phyloP scores from a whole-genome alignment of 306 rosid genomes.

The Hippophae rhamnoides region DNA sequence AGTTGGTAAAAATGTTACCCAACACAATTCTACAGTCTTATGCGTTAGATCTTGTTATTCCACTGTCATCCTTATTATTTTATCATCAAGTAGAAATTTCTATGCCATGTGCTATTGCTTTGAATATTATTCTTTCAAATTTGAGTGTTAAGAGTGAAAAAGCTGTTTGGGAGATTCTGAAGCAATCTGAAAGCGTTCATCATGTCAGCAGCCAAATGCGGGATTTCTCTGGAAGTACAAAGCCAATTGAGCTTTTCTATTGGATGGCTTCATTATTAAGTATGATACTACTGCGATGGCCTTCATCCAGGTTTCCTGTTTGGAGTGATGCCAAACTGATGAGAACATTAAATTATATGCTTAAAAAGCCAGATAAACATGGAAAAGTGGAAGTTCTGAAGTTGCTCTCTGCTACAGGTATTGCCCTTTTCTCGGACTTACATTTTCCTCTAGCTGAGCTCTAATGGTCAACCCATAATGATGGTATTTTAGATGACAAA shows the following conservation, averaged over 20 bases:
- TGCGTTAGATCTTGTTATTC: slow-evolving; percentile 51
- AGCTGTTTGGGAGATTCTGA: slow-evolving; percentile 50
- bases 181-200: slow-evolving; percentile 33
- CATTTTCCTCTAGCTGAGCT: slow-evolving; percentile 1
- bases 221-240: slow-evolving; percentile 23
- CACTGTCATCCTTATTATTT: slow-evolving; percentile 54
- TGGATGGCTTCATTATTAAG: slow-evolving; percentile 68
- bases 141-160: slow-evolving; percentile 41
- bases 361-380: slow-evolving; percentile 27
- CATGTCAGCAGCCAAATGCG: slow-evolving; percentile 33
- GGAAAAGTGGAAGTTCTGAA: slow-evolving; percentile 47
- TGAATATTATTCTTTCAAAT: slow-evolving; percentile 49
- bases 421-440: slow-evolving; percentile 8
- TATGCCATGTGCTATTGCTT: slow-evolving; percentile 45
- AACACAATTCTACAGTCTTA: slow-evolving; percentile 33
- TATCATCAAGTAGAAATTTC: slow-evolving; percentile 44
- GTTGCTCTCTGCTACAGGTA: slow-evolving; percentile 81
- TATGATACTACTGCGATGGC: slow-evolving; percentile 57
- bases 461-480: slow-evolving; percentile 9
- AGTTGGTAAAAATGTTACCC: slow-evolving; percentile 50
- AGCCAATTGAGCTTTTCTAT: slow-evolving; percentile 40
- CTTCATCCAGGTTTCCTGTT: slow-evolving; percentile 57
- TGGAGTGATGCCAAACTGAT: slow-evolving; percentile 47
- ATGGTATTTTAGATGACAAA: slow-evolving; percentile 1
- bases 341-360: slow-evolving; percentile 36